Evolutionary conservation across 2,329 filamentous ascomycete species (phyloP).

Genomic region (Cryphonectria parasitica): DNA sequence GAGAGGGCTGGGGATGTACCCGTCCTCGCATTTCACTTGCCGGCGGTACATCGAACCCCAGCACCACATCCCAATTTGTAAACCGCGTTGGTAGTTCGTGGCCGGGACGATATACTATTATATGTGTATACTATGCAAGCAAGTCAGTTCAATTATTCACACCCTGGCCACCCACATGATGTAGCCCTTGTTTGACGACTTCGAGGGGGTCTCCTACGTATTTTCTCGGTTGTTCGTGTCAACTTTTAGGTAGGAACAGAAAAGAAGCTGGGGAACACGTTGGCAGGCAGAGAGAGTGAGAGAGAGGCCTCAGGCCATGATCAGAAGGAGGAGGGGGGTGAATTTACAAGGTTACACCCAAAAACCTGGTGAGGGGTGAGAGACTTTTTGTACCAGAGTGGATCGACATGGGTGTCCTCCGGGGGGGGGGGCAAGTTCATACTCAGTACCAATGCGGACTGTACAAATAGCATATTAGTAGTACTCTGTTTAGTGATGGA

Average conservation of each 20-base stretch:
- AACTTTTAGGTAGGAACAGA: not conserved
- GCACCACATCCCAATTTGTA: not conserved
- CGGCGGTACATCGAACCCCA: not conserved
- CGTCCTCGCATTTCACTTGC: conserved; percentile 6
- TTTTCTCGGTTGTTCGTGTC: not conserved
- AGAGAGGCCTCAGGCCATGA: not conserved
- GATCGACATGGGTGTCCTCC: not conserved
- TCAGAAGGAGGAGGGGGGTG: not conserved
- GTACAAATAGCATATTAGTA: not conserved
- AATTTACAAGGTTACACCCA: not conserved
- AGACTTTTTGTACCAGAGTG: conserved; percentile 5
- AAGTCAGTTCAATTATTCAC: not conserved
- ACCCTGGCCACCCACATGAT: too few species aligned
- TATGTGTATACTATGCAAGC: not conserved
- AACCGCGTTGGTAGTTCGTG: not conserved
- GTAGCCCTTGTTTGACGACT: too few species aligned
- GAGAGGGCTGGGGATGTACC: conserved; percentile 5
- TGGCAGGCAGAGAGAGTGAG: not conserved
- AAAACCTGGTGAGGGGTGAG: not conserved
- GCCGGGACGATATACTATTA: not conserved
- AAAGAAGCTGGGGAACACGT: not conserved
- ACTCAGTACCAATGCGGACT: not conserved
- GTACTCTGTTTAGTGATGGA: not conserved
- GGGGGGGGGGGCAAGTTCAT: not conserved
- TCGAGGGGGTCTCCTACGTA: not conserved